These are phyloP conservation scores for Zygosaccharomyces rouxii DNA, from an alignment of 805 yeast genomes.

Conservation along the genomic window DNA sequence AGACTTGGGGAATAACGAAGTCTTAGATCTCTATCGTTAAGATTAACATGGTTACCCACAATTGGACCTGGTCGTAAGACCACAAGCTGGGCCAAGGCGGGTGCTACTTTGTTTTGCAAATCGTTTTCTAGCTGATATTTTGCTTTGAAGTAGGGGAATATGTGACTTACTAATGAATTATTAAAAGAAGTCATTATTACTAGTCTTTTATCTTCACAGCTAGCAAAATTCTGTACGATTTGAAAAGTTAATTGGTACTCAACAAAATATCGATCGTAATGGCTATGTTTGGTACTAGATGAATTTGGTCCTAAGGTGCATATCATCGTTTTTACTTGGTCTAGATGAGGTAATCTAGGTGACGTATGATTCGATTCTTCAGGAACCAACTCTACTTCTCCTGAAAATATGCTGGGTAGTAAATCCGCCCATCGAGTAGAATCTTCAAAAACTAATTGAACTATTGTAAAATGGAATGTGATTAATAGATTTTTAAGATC, in stretches of 20 bases:
- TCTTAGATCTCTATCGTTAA: neutral
- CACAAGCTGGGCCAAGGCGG: slow-evolving; percentile 12
- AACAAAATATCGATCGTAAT: slow-evolving; percentile 16
- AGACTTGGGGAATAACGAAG: slow-evolving; percentile 7
- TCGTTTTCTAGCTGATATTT: slow-evolving; percentile 23
- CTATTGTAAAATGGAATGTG: slow-evolving; percentile 9
- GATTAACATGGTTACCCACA: slow-evolving; percentile 23
- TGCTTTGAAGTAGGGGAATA: slow-evolving; percentile 20
- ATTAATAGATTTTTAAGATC: slow-evolving; percentile 2
- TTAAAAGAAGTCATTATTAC: slow-evolving; percentile 27
- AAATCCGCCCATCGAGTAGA: slow-evolving; percentile 17
- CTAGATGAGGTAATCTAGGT: slow-evolving; percentile 9
- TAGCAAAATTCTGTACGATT: slow-evolving; percentile 14
- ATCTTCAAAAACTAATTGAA: slow-evolving; percentile 13
- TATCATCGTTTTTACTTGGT: slow-evolving; percentile 16
- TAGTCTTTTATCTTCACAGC: slow-evolving; percentile 15
- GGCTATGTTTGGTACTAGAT: slow-evolving; percentile 8
- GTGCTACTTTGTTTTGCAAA: slow-evolving; percentile 10
- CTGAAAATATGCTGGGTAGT: slow-evolving; percentile 14
- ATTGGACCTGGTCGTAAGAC: slow-evolving; percentile 31
- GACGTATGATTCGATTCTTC: neutral
- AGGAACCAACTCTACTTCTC: slow-evolving; percentile 1
- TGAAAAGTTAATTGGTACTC: slow-evolving; percentile 22
- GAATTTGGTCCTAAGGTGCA: slow-evolving; percentile 22
- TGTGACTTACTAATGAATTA: slow-evolving; percentile 14